Conservation (phyloP, 116 monocot species). For the Trichopus zeylanicus region DNA sequence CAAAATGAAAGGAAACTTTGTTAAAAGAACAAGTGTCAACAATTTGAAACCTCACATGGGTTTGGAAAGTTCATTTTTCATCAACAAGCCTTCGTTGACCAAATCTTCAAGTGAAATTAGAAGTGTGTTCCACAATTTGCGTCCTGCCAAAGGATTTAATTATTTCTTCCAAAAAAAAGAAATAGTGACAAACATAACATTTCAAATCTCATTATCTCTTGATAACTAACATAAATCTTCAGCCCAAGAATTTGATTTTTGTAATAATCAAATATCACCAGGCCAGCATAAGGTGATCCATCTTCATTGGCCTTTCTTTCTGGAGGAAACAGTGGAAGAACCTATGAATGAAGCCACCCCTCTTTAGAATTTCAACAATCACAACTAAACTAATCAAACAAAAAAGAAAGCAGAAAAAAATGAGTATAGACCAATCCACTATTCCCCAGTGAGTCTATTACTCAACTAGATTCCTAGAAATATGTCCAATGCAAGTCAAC, state of each 20-base stretch:
- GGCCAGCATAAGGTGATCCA: constrained; percentile 95
- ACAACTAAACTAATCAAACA: background rate
- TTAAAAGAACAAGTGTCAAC: background rate
- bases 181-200: background rate
- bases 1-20: background rate
- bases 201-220: background rate
- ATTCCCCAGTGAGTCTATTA: no score
- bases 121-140: constrained; percentile 96
- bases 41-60: constrained; percentile 52
- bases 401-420: constrained; percentile 4
- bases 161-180: background rate
- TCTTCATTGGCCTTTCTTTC: constrained; percentile 92
- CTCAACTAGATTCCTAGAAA: no score
- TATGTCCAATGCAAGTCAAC: no score
- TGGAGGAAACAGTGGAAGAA: constrained; percentile 97
- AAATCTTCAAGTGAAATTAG: constrained; percentile 90
- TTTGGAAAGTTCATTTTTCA: constrained; percentile 70
- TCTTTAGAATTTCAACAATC: background rate
- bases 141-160: constrained; percentile 49
- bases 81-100: constrained; percentile 82
- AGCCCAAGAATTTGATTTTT: no score
- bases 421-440: no score
- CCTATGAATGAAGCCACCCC: constrained; percentile 35
- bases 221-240: background rate
- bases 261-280: no score